phyloP scores from a whole-genome alignment of 257 asterid species.

The Solanum sitiens region DNA sequence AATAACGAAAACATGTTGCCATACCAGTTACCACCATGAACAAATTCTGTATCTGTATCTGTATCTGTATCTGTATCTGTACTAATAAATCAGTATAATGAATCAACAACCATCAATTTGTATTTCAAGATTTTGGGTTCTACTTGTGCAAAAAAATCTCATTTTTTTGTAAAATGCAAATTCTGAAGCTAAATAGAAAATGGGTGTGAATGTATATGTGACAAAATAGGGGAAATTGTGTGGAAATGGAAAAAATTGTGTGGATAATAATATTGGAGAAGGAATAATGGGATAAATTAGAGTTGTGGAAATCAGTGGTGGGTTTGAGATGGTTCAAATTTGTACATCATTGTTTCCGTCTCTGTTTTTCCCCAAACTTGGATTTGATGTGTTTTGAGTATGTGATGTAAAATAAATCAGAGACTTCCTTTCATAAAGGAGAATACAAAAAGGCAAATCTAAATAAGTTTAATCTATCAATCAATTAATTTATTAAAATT shows the following conservation, averaged over 20 bases:
- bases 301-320: background rate
- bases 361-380: background rate
- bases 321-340: background rate
- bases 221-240: background rate
- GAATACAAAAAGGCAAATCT: too few species aligned
- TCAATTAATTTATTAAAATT: rapidly evolving
- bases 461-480: rapidly evolving
- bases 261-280: background rate
- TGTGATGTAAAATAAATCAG: background rate
- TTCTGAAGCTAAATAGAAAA: background rate
- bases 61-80: background rate
- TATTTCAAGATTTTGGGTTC: background rate
- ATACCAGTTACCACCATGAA: constrained; percentile 15
- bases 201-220: background rate
- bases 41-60: background rate
- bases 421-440: too few species aligned
- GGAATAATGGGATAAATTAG: background rate
- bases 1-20: constrained; percentile 23
- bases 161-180: background rate
- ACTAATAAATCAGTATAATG: background rate
- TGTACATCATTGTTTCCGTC: background rate
- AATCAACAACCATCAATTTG: background rate
- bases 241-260: background rate
- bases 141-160: background rate
- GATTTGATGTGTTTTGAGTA: background rate